phyloP scores from a whole-genome alignment of 78 protist genomes.

The Monocercomonoides exilis region DNA sequence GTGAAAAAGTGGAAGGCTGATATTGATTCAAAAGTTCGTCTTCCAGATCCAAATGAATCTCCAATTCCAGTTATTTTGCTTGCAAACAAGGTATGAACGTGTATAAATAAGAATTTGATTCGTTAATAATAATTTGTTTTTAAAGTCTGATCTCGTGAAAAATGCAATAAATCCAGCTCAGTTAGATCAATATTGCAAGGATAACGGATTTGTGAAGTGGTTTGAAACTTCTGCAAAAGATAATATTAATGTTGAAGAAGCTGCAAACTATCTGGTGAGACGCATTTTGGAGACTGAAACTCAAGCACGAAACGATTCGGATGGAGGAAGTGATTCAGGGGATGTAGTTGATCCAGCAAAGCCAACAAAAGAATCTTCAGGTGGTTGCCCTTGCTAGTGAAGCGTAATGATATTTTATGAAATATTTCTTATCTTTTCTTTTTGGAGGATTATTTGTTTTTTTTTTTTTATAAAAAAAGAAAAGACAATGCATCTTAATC shows the following conservation, averaged over 20 bases:
- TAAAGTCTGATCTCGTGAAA: neutral
- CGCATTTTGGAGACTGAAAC: neutral
- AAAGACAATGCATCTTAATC: no score
- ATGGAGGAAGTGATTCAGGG: no score
- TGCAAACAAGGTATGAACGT: conserved; percentile 29
- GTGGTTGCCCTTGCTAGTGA: no score
- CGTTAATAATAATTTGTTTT: neutral
- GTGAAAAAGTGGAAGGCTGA: conserved; percentile 28
- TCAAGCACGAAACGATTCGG: neutral
- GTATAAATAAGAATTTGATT: no score
- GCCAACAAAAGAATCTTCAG: no score
- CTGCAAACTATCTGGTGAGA: neutral
- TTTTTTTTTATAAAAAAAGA: no score
- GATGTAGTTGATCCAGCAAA: no score
- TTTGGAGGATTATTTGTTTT: no score
- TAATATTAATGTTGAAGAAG: conserved; percentile 9
- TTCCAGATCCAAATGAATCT: neutral
- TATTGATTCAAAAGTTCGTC: conserved; percentile 14
- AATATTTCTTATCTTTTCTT: no score
- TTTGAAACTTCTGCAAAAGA: conserved; percentile 32
- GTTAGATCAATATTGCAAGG: neutral
- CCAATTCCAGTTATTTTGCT: conserved; percentile 25
- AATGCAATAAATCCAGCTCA: neutral
- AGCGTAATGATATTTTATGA: no score
- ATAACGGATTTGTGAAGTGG: neutral